Percentiles rank a stretch among this genome's conserved stretches.
phyloP scores from a whole-genome alignment of 192 early-diverging fungal genomes.

The Phlyctochytrium arcticum region DNA sequence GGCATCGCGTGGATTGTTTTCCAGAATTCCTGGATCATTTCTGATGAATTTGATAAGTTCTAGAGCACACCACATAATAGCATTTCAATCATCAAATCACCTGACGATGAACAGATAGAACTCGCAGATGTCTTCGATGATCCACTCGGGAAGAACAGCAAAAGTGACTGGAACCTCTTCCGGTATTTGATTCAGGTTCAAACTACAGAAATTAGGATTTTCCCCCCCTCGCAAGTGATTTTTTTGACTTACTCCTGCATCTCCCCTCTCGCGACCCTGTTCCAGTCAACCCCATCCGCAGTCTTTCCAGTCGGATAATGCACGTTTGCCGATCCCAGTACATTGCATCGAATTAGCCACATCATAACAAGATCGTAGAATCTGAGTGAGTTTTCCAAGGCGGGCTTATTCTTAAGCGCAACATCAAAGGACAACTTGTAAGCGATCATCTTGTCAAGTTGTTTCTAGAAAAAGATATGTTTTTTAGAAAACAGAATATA shows the following conservation, averaged over 20 bases:
- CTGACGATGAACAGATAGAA: conserved; percentile 68
- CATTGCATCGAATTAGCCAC: conserved; percentile 73
- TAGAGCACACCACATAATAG: conserved; percentile 1
- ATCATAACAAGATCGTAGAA: conserved; percentile 92
- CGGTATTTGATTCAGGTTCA: conserved; percentile 52
- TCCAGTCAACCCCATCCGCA: conserved; percentile 23
- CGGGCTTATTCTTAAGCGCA: conserved; percentile 68
- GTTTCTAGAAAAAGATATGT: conserved; percentile 23
- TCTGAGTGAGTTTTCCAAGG: conserved; percentile 58
- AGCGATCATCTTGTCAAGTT: conserved; percentile 57
- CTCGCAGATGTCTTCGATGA: conserved; percentile 85
- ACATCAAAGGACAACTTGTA: conserved; percentile 71
- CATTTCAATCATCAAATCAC: conserved; percentile 28
- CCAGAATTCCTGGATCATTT: conserved; percentile 40
- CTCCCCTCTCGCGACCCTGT: conserved; percentile 34
- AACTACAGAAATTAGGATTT: not conserved
- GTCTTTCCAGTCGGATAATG: conserved; percentile 6
- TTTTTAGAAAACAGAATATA: no score
- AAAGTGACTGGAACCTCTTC: conserved; percentile 49
- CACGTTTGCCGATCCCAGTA: conserved; percentile 17
- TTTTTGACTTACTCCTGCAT: not conserved
- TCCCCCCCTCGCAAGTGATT: not conserved
- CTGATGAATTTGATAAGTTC: conserved; percentile 10
- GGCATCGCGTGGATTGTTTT: conserved; percentile 43
- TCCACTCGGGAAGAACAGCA: conserved; percentile 85